Conservation (phyloP, 208 protist species). For the Jaenimonas drosophilae region DNA sequence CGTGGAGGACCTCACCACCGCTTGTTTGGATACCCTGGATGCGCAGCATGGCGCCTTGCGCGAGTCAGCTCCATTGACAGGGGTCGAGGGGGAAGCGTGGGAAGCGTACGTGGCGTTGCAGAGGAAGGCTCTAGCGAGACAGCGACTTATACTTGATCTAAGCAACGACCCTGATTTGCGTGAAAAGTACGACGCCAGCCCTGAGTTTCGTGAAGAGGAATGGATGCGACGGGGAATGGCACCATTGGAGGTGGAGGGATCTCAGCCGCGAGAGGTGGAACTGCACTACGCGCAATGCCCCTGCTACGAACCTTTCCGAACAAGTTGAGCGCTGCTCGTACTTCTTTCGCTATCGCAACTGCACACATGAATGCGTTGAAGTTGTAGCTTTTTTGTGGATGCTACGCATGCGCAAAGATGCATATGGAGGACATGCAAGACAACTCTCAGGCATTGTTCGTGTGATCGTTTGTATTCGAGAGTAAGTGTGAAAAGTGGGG, state of each 20-base stretch:
- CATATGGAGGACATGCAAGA: no score
- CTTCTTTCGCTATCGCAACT: background rate
- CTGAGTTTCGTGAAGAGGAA: conserved; percentile 32
- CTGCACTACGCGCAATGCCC: conserved; percentile 74
- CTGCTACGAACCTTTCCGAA: conserved; percentile 70
- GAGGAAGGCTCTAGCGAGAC: conserved; percentile 65
- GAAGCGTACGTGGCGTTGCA: conserved; percentile 78
- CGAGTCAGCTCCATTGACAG: conserved; percentile 55
- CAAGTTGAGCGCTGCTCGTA: conserved; percentile 8
- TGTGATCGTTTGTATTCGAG: no score
- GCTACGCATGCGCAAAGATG: no score
- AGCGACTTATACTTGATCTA: conserved; percentile 76
- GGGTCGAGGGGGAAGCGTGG: conserved; percentile 78
- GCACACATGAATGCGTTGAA: background rate
- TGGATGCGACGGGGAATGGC: conserved; percentile 52
- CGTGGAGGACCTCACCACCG: conserved; percentile 45
- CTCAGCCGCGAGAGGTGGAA: conserved; percentile 17
- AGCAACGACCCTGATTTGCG: conserved; percentile 45
- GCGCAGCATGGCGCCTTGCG: conserved; percentile 51
- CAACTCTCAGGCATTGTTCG: no score
- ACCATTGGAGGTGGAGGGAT: conserved; percentile 30
- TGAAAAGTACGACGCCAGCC: conserved; percentile 41
- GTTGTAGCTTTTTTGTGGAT: no score
- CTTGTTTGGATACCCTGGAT: conserved; percentile 25
- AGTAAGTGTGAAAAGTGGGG: no score